Evolutionary conservation across 2,329 filamentous ascomycete genomes (phyloP).

Genomic region (Claviceps quebecensis): DNA sequence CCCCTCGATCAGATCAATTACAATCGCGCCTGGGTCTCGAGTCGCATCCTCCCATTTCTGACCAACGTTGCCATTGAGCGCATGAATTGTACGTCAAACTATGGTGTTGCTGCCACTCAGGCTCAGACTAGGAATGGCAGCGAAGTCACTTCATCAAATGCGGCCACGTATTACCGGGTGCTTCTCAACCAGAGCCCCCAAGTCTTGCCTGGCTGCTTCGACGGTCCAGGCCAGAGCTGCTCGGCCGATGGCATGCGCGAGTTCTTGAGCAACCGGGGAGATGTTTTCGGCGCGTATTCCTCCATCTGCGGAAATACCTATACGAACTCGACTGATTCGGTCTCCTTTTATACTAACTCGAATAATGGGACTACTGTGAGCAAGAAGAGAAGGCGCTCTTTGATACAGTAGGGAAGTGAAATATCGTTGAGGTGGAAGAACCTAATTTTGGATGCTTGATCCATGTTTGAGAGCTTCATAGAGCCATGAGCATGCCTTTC

Average conservation of each 20-base stretch:
- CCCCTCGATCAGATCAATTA: slow-evolving; percentile 48
- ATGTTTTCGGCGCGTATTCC: slow-evolving; percentile 26
- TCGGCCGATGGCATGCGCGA: slow-evolving; percentile 23
- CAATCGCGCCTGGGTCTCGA: slow-evolving; percentile 48
- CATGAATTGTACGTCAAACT: slow-evolving; percentile 33
- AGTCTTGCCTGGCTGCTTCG: slow-evolving; percentile 25
- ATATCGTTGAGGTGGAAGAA: not conserved
- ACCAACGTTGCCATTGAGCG: slow-evolving; percentile 53
- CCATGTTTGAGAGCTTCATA: too few relatives aligned
- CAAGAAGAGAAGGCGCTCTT: not conserved
- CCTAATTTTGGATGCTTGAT: not conserved
- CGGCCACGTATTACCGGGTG: slow-evolving; percentile 25
- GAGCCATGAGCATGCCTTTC: too few relatives aligned
- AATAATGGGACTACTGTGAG: slow-evolving; percentile 13
- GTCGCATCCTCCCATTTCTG: slow-evolving; percentile 49
- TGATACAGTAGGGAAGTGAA: not conserved
- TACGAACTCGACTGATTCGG: slow-evolving; percentile 20
- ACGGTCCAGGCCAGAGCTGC: slow-evolving; percentile 31
- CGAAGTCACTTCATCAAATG: too few relatives aligned
- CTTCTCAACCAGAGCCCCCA: slow-evolving; percentile 31
- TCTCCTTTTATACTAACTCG: slow-evolving; percentile 19
- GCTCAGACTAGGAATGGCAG: not conserved
- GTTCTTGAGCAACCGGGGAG: slow-evolving; percentile 24
- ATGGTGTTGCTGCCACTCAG: not conserved
- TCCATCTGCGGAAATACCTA: slow-evolving; percentile 23